Evolutionary conservation across 495 filamentous ascomycete species (phyloP).

Genomic region (Penicillium verhagenii): DNA sequence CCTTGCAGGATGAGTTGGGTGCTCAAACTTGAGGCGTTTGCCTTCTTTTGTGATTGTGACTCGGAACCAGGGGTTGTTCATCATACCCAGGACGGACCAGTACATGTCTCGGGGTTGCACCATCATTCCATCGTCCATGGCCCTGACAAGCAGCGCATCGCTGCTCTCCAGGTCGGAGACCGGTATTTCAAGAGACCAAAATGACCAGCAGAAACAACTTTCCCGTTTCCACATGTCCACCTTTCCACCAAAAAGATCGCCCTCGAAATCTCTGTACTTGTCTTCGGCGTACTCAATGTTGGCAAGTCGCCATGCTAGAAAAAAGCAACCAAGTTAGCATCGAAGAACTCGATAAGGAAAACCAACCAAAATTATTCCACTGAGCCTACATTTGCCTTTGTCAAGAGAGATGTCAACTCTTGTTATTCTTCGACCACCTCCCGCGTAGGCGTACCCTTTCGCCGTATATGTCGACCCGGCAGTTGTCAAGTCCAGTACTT

Average conservation of each 20-base stretch:
- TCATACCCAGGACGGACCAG: constrained; percentile 96
- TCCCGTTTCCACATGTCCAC: constrained; percentile 85
- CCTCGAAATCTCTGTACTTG: constrained; percentile 69
- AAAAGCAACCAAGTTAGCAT: constrained; percentile 22
- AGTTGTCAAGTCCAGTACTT: constrained; percentile 56
- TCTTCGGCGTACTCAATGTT: constrained; percentile 86
- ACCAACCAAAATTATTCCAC: not conserved
- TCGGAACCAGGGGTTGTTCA: constrained; percentile 97
- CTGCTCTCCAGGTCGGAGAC: constrained; percentile 60
- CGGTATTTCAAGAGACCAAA: constrained; percentile 79
- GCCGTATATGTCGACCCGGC: constrained; percentile 57
- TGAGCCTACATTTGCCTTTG: constrained; percentile 29
- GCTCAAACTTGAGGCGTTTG: constrained; percentile 73
- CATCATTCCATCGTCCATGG: constrained; percentile 91
- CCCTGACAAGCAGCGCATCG: constrained; percentile 76
- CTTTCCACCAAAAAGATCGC: constrained; percentile 70
- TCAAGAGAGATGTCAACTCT: constrained; percentile 85
- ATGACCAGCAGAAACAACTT: constrained; percentile 87
- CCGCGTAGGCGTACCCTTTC: constrained; percentile 86
- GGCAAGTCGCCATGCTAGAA: constrained; percentile 73
- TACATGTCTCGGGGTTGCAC: constrained; percentile 93
- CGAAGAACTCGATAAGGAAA: not conserved
- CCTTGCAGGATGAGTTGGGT: constrained; percentile 81
- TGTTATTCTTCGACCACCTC: constrained; percentile 82
- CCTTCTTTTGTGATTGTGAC: constrained; percentile 74